Evolutionary conservation across 1,139 yeast genomes (phyloP), one percentile per base, ranked within the genome.

Genomic region (Magnusiomyces suaveolens): DNA sequence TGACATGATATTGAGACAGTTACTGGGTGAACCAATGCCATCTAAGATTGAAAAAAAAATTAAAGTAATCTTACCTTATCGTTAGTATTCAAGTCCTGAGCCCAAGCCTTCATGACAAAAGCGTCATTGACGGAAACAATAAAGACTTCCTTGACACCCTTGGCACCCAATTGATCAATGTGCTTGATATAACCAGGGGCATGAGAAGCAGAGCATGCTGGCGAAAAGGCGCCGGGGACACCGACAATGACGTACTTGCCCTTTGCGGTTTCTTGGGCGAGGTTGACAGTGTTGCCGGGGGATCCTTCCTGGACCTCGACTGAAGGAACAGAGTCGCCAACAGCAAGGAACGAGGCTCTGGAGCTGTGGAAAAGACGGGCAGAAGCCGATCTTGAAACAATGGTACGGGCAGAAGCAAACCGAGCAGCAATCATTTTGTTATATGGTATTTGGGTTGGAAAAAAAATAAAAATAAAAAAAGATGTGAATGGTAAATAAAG

Each of bases 151-250:
- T 66, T 55, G 69, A 80, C 75, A 10, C 96, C 96, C 72, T 85
- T 84, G 44, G 74, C 75, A 58, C 77, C 73, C 66, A 88, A 81
- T 26, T 76, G 74, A 12, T 73, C 67, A 54, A 77, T 68, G 52
- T 75, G 68, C 57, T 74, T 72, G 63, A 87, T 67, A 69, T 80
- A 88, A 3, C 92, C 95, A 3, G 96, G 96, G 52, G 88, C 79
- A 66, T 87, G 95, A 36, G 78, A 70, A 23, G 83, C 80, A 36
- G 90, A 77, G 69, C 96, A 88, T 1, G 88, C 94, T 48, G 95
- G 90, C 1, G 95, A 84, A 66, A 84, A 88, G 0, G 96, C 96
- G 23, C 96, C 96, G 48, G 96, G 96, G 47, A 88, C 87, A 53
- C 95, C 95, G 51, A 88, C 77, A 54, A 88, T 71, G 44, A 88